Evolutionary conservation across 176 grass and related monocot genomes (phyloP).

Genomic region (Carex scoparia): DNA sequence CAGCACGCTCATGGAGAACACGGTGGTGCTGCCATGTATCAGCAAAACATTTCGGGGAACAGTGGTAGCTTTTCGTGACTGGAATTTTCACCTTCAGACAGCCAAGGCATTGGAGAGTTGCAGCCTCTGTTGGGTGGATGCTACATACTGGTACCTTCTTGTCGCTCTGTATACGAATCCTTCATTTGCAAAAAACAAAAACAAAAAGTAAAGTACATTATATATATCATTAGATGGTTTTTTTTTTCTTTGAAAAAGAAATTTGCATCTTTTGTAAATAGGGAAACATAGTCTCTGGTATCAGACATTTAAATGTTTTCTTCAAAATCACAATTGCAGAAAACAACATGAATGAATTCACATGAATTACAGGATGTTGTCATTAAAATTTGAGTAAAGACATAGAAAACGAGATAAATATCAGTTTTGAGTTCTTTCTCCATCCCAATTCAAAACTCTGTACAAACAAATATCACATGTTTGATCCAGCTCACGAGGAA

Average conservation of each 20-base stretch:
- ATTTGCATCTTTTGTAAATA: not conserved
- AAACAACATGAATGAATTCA: not conserved
- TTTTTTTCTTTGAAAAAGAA: not conserved
- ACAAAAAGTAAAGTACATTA: constrained; percentile 22
- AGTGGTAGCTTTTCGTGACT: constrained; percentile 89
- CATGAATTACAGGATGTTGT: not conserved
- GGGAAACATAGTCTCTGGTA: not conserved
- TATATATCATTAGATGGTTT: not conserved
- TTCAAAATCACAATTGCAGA: not conserved
- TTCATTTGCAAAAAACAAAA: constrained; percentile 38
- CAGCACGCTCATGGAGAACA: constrained; percentile 86
- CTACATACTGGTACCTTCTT: constrained; percentile 73
- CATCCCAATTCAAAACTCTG: not conserved
- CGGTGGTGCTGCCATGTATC: constrained; percentile 96
- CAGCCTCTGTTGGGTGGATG: constrained; percentile 88
- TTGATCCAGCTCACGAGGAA: not conserved
- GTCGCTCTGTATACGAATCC: constrained; percentile 91
- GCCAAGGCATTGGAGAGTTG: constrained; percentile 86
- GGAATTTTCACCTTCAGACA: constrained; percentile 98
- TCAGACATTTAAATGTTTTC: not conserved
- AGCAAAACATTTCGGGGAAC: constrained; percentile 83
- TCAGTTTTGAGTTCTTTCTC: not conserved
- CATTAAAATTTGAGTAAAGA: not conserved
- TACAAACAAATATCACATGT: not conserved
- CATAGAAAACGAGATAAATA: not conserved